Evolutionary conservation across 2,329 filamentous ascomycete species (phyloP).

Genomic region (Cyclaneusma minus): DNA sequence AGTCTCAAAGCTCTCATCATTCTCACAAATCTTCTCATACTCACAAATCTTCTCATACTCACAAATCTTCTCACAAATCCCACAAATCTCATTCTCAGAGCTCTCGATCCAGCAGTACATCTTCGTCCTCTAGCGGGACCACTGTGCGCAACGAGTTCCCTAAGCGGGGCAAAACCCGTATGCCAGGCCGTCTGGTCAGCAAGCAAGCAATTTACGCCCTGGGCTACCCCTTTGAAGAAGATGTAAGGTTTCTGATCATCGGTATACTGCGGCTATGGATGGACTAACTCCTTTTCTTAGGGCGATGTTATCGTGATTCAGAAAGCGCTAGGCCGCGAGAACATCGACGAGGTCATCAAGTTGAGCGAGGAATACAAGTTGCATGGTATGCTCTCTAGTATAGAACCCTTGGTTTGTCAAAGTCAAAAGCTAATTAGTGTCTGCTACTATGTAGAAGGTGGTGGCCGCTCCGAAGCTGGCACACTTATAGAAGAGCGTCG

Average conservation of each 20-base stretch:
- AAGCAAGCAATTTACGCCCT: conserved; percentile 70
- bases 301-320: conserved; percentile 69
- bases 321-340: conserved; percentile 72
- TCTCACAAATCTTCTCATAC: too few species aligned
- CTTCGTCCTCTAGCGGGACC: conserved; percentile 26
- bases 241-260: conserved; percentile 36
- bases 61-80: conserved; percentile 3
- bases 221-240: conserved; percentile 74
- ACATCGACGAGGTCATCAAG: conserved; percentile 80
- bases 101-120: conserved; percentile 26
- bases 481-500: conserved; percentile 32
- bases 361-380: conserved; percentile 66
- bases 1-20: too few species aligned
- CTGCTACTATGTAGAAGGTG: too few species aligned
- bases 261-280: too few species aligned
- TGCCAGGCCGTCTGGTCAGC: conserved; percentile 67
- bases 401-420: too few species aligned
- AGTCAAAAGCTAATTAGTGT: too few species aligned
- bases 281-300: conserved; percentile 31
- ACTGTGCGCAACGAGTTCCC: conserved; percentile 49
- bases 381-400: too few species aligned
- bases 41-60: too few species aligned
- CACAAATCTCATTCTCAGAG: conserved; percentile 21
- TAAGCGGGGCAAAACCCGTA: conserved; percentile 78
- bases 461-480: conserved; percentile 30